A percentile compares a stretch with the other conserved stretches of the same genome.
Evolutionary conservation across 139 green algal species (phyloP).

Genomic region (Pedinophyceae sp.): DNA sequence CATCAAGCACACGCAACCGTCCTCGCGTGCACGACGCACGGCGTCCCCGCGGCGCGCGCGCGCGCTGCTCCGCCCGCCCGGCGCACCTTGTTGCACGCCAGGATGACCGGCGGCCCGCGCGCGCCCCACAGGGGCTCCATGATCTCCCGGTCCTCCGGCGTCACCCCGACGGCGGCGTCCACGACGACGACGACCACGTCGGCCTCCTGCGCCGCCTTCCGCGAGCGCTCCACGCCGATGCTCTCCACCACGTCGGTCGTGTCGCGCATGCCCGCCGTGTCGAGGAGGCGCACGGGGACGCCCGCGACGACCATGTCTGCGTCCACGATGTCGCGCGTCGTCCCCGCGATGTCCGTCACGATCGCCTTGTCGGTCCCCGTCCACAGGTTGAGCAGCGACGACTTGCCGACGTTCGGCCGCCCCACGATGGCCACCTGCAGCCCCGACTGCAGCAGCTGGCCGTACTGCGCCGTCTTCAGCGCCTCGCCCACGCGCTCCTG

Average conservation of each 20-base stretch:
- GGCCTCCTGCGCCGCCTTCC: slow-evolving; percentile 32
- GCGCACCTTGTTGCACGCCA: not conserved
- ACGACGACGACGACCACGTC: slow-evolving; percentile 79
- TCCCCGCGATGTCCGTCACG: slow-evolving; percentile 83
- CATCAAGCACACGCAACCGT: too few relatives aligned
- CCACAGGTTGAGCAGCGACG: slow-evolving; percentile 78
- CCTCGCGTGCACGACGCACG: too few relatives aligned
- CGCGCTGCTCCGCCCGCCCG: too few relatives aligned
- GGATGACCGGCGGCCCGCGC: slow-evolving; percentile 6
- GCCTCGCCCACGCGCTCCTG: slow-evolving; percentile 30
- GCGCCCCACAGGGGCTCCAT: slow-evolving; percentile 28
- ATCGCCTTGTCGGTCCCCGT: slow-evolving; percentile 71
- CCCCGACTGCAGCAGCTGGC: slow-evolving; percentile 47
- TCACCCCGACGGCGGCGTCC: slow-evolving; percentile 40
- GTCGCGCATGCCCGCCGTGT: slow-evolving; percentile 80
- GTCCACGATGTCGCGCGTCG: slow-evolving; percentile 89
- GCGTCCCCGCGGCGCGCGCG: not conserved
- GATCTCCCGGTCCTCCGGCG: slow-evolving; percentile 38
- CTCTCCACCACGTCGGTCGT: slow-evolving; percentile 60
- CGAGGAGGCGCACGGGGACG: slow-evolving; percentile 76
- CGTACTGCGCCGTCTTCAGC: slow-evolving; percentile 38
- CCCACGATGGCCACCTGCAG: slow-evolving; percentile 80
- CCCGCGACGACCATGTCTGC: slow-evolving; percentile 54
- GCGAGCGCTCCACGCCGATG: slow-evolving; percentile 56
- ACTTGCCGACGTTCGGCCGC: slow-evolving; percentile 93